These are phyloP conservation scores for Ophiosphaerella herpotricha DNA, from an alignment of 2,329 filamentous ascomycete genomes.

Conservation along the genomic window DNA sequence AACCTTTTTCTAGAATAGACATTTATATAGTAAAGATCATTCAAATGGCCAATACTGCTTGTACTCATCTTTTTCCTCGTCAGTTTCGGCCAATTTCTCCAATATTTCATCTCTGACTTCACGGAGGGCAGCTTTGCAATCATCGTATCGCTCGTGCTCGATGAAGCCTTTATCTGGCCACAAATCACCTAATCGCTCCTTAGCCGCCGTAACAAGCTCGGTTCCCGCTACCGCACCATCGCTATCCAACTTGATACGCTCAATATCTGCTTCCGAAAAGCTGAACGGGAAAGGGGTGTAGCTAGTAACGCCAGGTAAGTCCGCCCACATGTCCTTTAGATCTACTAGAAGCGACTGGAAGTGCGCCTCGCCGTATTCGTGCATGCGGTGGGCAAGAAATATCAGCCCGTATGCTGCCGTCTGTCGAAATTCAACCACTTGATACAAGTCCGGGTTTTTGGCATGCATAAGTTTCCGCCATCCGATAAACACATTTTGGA, in stretches of 20 bases:
- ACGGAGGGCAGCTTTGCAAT: slow-evolving; percentile 8
- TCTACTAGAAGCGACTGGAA: slow-evolving; percentile 12
- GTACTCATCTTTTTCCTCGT: background rate
- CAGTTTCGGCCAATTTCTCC: slow-evolving; percentile 7
- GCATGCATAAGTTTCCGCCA: slow-evolving; percentile 14
- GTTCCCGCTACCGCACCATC: slow-evolving; percentile 11
- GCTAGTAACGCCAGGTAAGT: slow-evolving; percentile 3
- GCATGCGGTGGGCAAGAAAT: slow-evolving; percentile 13
- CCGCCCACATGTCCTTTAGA: slow-evolving; percentile 9
- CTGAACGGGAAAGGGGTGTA: slow-evolving; percentile 4
- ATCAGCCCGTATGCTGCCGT: slow-evolving; percentile 9
- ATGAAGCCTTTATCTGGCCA: slow-evolving; percentile 12
- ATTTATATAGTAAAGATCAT: too few species aligned
- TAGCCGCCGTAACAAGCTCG: slow-evolving; percentile 6
- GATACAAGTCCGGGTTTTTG: slow-evolving; percentile 8
- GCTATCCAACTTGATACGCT: slow-evolving; percentile 9
- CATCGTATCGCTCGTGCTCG: slow-evolving; percentile 8
- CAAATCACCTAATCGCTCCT: slow-evolving; percentile 7
- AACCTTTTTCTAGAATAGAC: too few species aligned
- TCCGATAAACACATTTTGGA: slow-evolving; percentile 10
- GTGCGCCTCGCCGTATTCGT: slow-evolving; percentile 15
- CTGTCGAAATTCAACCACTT: slow-evolving; percentile 10
- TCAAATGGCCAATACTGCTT: too few species aligned
- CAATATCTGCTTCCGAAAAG: slow-evolving; percentile 11
- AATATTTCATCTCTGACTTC: slow-evolving; percentile 6